Conservation (phyloP, 225 moss, liverwort and hornwort species). For the Bryum argenteum region DNA sequence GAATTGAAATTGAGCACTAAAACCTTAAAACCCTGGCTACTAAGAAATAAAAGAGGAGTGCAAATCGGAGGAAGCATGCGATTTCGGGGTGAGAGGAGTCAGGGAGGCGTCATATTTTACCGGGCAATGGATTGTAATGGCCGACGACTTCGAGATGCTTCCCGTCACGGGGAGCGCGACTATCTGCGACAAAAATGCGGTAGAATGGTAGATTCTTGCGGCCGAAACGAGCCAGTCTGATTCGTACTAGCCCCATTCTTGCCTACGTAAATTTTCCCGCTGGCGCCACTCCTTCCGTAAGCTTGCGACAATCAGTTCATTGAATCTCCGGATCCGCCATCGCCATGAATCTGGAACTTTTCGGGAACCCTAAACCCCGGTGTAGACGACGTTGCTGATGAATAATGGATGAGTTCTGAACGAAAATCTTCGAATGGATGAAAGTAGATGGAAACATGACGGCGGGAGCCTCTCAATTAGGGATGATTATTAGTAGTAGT, state of each 20-base stretch:
- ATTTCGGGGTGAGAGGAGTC: too few relatives aligned
- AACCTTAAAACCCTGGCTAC: slow-evolving; percentile 26
- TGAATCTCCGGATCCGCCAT: neutral
- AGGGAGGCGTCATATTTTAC: slow-evolving; percentile 30
- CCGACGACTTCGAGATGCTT: slow-evolving; percentile 91
- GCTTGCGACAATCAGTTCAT: neutral
- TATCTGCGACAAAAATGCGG: slow-evolving; percentile 84
- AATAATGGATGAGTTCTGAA: slow-evolving; percentile 1
- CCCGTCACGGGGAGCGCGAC: slow-evolving; percentile 88
- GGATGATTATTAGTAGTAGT: too few relatives aligned
- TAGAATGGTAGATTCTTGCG: slow-evolving; percentile 91
- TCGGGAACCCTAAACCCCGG: neutral
- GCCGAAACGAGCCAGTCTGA: slow-evolving; percentile 87
- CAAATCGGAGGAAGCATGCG: neutral
- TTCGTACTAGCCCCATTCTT: slow-evolving; percentile 80
- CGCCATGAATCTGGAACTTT: neutral
- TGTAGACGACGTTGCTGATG: too few relatives aligned
- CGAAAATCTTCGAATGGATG: neutral
- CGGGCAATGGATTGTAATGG: slow-evolving; percentile 89
- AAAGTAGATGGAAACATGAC: too few relatives aligned
- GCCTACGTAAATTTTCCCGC: neutral
- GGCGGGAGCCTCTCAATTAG: too few relatives aligned
- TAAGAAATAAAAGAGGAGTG: neutral
- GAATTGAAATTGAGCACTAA: slow-evolving; percentile 3
- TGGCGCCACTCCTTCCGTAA: neutral